phyloP scores from a whole-genome alignment of 2,329 filamentous ascomycete species.

The Leptodontidium sp. region DNA sequence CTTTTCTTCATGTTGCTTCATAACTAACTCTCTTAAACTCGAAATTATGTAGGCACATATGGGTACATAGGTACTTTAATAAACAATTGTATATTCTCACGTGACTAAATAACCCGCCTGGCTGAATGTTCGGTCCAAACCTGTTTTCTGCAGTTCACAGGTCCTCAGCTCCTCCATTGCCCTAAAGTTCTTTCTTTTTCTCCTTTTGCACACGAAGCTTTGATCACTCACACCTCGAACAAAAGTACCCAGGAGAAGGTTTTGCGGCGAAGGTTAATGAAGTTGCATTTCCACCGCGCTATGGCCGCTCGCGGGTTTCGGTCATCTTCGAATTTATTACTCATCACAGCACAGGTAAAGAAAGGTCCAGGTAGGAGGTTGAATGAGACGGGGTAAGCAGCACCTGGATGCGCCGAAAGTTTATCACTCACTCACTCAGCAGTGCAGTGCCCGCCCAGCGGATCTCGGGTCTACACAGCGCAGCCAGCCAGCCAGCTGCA shows the following conservation, averaged over 20 bases:
- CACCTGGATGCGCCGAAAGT: slow-evolving; percentile 17
- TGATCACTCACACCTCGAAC: background rate
- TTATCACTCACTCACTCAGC: background rate
- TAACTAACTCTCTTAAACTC: too few relatives aligned
- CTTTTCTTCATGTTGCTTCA: too few relatives aligned
- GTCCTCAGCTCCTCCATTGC: background rate
- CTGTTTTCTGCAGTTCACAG: background rate
- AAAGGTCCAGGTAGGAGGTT: too few relatives aligned
- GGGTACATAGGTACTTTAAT: too few relatives aligned
- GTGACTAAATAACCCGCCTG: background rate
- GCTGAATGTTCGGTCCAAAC: background rate
- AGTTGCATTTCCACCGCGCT: background rate
- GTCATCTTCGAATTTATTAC: slow-evolving; percentile 16
- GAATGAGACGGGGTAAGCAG: background rate
- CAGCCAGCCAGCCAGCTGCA: background rate
- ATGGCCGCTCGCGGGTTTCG: background rate
- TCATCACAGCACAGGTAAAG: slow-evolving; percentile 6
- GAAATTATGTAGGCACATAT: too few relatives aligned
- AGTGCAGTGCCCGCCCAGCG: background rate
- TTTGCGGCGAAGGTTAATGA: background rate
- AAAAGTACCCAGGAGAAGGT: background rate
- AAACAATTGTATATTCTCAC: too few relatives aligned
- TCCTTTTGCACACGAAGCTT: background rate
- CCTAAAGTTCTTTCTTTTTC: background rate
- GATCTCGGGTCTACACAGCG: slow-evolving; percentile 17